phyloP scores from a whole-genome alignment of 129 eudicot species.

The Saussurea involucrata region DNA sequence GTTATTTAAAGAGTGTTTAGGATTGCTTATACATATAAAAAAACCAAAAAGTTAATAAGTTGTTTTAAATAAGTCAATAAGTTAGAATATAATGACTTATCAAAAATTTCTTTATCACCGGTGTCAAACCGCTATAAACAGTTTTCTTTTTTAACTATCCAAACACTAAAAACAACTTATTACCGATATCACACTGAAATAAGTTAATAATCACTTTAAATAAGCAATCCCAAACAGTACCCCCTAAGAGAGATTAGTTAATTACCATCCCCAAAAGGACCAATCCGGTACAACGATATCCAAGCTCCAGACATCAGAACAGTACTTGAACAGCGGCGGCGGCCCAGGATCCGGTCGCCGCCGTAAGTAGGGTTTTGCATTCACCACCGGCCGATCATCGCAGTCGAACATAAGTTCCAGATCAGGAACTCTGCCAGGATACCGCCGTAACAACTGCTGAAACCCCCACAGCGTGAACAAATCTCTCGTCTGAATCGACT shows the following conservation, averaged over 20 bases:
- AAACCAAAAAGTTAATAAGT: too few species aligned
- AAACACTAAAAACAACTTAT: too few species aligned
- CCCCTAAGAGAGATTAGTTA: neutral
- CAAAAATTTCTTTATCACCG: too few species aligned
- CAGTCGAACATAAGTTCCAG: slow-evolving; percentile 79
- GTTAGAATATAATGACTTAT: too few species aligned
- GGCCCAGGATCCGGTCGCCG: slow-evolving; percentile 57
- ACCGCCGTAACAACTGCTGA: slow-evolving; percentile 55
- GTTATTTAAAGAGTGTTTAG: too few species aligned
- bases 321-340: slow-evolving; percentile 71
- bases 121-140: too few species aligned
- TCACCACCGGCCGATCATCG: slow-evolving; percentile 62
- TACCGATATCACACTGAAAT: too few species aligned
- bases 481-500: slow-evolving; percentile 65
- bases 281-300: slow-evolving; percentile 88
- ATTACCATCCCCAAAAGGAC: slow-evolving; percentile 97
- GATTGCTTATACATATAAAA: too few species aligned
- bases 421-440: slow-evolving; percentile 79
- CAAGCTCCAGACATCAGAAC: slow-evolving; percentile 67
- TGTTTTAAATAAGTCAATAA: too few species aligned
- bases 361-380: slow-evolving; percentile 14
- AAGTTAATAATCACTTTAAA: too few species aligned
- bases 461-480: slow-evolving; percentile 81
- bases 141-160: too few species aligned
- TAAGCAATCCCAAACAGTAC: too few species aligned